Evolutionary conservation across 495 filamentous ascomycete species (phyloP).

Genomic region (Tuber microsphaerosporum): DNA sequence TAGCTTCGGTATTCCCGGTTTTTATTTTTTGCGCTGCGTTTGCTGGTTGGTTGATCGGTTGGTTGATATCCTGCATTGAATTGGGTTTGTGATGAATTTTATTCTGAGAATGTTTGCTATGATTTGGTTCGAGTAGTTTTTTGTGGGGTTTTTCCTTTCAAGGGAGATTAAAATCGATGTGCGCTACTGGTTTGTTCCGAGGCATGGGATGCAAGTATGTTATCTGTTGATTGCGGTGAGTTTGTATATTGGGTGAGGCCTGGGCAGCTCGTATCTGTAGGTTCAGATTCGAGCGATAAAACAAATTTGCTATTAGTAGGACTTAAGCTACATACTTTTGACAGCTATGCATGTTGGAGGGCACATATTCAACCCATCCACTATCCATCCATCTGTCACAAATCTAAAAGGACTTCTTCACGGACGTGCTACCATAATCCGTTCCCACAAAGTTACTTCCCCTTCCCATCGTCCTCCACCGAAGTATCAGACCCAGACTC

Average conservation of each 20-base stretch:
- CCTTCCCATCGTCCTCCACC: neutral
- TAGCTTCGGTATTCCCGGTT: neutral
- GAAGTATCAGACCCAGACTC: neutral
- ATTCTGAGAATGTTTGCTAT: neutral
- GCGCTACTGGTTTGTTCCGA: neutral
- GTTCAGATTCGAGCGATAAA: neutral
- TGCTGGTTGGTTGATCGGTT: neutral
- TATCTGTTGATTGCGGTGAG: neutral
- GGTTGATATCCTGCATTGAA: neutral
- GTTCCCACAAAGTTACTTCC: neutral
- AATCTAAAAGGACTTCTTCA: neutral
- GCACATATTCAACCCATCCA: neutral
- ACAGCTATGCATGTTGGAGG: neutral
- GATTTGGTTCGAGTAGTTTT: neutral
- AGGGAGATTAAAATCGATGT: neutral
- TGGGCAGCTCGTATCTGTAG: neutral
- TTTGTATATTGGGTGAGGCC: neutral
- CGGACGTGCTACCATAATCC: neutral
- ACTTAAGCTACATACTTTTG: neutral
- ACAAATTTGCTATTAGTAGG: neutral
- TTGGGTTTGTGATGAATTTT: neutral
- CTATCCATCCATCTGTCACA: neutral
- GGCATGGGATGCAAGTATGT: neutral
- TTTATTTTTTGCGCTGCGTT: neutral
- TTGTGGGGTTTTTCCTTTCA: neutral